These are phyloP conservation scores for Linderniella brevidens DNA, from an alignment of 257 asterid genomes.

Conservation along the genomic window DNA sequence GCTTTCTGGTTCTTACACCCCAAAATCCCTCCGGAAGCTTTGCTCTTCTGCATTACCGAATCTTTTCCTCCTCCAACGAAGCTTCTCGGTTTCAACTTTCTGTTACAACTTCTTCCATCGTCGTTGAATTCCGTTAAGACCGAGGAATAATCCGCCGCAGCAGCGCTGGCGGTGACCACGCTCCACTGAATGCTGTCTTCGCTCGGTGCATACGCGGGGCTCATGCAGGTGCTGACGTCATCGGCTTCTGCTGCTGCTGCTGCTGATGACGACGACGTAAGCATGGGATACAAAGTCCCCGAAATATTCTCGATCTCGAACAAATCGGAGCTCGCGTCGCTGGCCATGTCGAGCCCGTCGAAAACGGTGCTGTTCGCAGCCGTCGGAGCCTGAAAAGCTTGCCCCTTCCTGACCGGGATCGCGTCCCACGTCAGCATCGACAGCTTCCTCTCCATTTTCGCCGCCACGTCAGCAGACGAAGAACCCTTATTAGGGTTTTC, in stretches of 20 bases:
- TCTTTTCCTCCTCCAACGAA: conserved; percentile 6
- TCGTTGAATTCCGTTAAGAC: conserved; percentile 29
- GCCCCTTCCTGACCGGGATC: conserved; percentile 21
- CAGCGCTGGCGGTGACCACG: conserved; percentile 68
- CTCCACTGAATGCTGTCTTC: conserved; percentile 82
- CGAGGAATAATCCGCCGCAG: conserved; percentile 30
- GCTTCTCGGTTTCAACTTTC: conserved; percentile 4
- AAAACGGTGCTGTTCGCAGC: conserved; percentile 12
- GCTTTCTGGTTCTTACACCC: conserved; percentile 51
- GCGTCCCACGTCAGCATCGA: conserved; percentile 93
- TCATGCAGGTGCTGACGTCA: conserved; percentile 10
- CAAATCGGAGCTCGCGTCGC: conserved; percentile 77
- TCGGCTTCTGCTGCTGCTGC: conserved; percentile 17
- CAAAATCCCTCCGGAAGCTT: conserved; percentile 23
- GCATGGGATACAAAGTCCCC: conserved; percentile 13
- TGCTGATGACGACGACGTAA: conserved; percentile 15
- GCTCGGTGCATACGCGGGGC: conserved; percentile 52
- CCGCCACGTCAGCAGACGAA: conserved; percentile 10
- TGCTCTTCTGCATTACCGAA: conserved; percentile 12
- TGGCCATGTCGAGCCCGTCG: conserved; percentile 54
- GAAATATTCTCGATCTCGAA: conserved; percentile 68
- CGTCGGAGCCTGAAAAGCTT: conserved; percentile 15
- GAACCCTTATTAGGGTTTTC: conserved; percentile 16
- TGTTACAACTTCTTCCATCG: neutral
- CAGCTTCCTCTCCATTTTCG: conserved; percentile 49